Percentiles rank a stretch among this genome's conserved stretches.
Conservation (phyloP, 2,329 filamentous ascomycete genomes). For the Blastomyces parvus region DNA sequence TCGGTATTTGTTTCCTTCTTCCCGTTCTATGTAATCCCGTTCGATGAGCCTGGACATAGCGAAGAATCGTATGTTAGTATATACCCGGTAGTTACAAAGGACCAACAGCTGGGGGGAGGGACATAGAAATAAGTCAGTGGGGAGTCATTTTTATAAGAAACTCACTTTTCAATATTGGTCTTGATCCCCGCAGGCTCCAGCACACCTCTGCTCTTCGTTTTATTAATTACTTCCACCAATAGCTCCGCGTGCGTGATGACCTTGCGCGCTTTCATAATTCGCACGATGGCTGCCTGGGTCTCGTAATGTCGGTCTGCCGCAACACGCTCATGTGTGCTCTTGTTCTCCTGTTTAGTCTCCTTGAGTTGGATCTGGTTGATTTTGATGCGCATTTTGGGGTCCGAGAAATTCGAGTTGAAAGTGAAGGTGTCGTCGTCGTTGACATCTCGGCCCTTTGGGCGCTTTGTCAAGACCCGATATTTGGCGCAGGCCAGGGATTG, state of each 20-base stretch:
- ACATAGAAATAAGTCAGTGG: not conserved
- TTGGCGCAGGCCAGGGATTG: conserved; percentile 93
- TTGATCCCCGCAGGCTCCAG: conserved; percentile 85
- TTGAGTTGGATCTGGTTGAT: conserved; percentile 98
- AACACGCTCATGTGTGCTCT: conserved; percentile 83
- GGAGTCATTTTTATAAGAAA: conserved; percentile 1
- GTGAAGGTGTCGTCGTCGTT: conserved; percentile 69
- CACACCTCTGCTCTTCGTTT: conserved; percentile 77
- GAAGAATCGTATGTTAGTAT: conserved; percentile 22
- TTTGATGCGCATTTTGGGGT: conserved; percentile 84
- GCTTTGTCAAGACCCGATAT: conserved; percentile 71
- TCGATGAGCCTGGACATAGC: conserved; percentile 60
- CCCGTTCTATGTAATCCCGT: conserved; percentile 83
- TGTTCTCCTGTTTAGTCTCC: conserved; percentile 91
- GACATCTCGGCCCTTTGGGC: conserved; percentile 76
- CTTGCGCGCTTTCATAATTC: conserved; percentile 95
- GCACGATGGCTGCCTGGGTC: conserved; percentile 90
- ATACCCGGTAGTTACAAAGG: not conserved
- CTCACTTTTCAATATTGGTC: conserved; percentile 88
- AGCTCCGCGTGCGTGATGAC: conserved; percentile 75
- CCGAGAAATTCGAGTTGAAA: conserved; percentile 65
- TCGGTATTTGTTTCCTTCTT: conserved; percentile 58
- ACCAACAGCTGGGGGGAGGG: not conserved
- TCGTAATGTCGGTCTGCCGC: conserved; percentile 87
- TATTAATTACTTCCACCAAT: conserved; percentile 82